Conservation (phyloP, 805 yeast genomes). For the Suhomyces kilbournensis region DNA sequence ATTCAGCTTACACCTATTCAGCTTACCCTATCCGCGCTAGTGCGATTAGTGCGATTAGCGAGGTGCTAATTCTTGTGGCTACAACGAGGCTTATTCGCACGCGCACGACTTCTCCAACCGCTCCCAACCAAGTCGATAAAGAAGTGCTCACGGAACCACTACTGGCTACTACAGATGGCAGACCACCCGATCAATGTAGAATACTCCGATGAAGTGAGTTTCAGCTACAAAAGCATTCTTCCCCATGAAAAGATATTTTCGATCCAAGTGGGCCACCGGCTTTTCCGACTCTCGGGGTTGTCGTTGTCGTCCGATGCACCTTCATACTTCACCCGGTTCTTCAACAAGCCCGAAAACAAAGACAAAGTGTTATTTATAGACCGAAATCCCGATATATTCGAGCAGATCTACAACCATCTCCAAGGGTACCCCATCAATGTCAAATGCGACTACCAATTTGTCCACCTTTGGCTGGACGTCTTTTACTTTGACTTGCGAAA, state of each 20-base stretch:
- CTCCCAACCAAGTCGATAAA: too few species aligned
- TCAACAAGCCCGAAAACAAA: slow-evolving; percentile 39
- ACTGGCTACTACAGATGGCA: neutral
- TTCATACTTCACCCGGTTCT: slow-evolving; percentile 78
- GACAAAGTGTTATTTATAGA: slow-evolving; percentile 60
- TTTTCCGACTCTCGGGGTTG: slow-evolving; percentile 74
- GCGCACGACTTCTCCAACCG: too few species aligned
- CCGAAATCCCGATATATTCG: slow-evolving; percentile 68
- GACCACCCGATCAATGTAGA: slow-evolving; percentile 5
- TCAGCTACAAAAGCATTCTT: slow-evolving; percentile 48
- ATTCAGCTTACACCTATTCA: too few species aligned
- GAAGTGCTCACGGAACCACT: too few species aligned
- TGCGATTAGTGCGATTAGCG: too few species aligned
- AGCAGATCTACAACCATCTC: slow-evolving; percentile 63
- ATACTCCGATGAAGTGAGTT: slow-evolving; percentile 30
- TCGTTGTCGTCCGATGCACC: slow-evolving; percentile 85
- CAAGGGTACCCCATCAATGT: slow-evolving; percentile 76
- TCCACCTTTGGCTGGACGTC: slow-evolving; percentile 66
- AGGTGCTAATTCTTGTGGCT: too few species aligned
- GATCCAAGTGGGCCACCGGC: slow-evolving; percentile 63
- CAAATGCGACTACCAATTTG: slow-evolving; percentile 57
- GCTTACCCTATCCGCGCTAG: too few species aligned
- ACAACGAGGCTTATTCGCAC: too few species aligned
- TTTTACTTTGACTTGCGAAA: slow-evolving; percentile 64
- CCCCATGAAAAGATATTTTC: slow-evolving; percentile 71